Evolutionary conservation across 371 early-diverging fungal species (phyloP), one percentile per base, ranked within the genome.

Genomic region (Dichotomocladium elegans): DNA sequence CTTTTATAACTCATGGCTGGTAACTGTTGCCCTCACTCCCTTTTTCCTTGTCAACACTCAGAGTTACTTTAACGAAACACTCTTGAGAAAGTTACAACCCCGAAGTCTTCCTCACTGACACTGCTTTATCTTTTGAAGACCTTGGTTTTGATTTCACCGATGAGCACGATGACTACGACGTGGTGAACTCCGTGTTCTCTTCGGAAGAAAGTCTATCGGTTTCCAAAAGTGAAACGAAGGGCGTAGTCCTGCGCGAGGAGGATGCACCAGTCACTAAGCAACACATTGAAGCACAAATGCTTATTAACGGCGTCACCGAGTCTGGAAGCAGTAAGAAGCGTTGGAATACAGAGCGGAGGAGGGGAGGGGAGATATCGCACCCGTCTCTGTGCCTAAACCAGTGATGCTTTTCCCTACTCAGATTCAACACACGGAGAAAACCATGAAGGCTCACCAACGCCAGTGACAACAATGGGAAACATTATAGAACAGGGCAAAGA

Each of bases 71-170:
- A 24, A n/a, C n/a, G 2, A 15, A 7, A 27, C n/a, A n/a, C n/a
- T n/a, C n/a, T n/a, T 19, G 12, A 11, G 30, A 37, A 44, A 56
- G 29, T 4, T 27, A 9, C 17, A 47, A 30, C 27, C 24, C 15
- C n/a, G 2, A 17, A 27, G 28, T 21, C 24, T 3, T 25, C 29
- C 31, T 28, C 26, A 31, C 22, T 45, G 22, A n/a, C 30, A 10
- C 37, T 44, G 40, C n/a, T 30, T 21, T n/a, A 33, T 45, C 27
- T 22, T 19, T 45, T 30, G 21, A 30, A 74, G 74, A 74, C 62
- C 74, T 74, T 66, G 74, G 74, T 44, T 74, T 74, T 55, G 74
- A 74, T 56, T 70, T 74, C 53, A 33, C 68, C 31, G 68, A 68
- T 47, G 74, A 74, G 31, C 66, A 63, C 17, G 68, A 59, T 44